These are phyloP conservation scores for Lentinula raphanica DNA, from an alignment of 768 basidiomycete species.

Conservation along the genomic window DNA sequence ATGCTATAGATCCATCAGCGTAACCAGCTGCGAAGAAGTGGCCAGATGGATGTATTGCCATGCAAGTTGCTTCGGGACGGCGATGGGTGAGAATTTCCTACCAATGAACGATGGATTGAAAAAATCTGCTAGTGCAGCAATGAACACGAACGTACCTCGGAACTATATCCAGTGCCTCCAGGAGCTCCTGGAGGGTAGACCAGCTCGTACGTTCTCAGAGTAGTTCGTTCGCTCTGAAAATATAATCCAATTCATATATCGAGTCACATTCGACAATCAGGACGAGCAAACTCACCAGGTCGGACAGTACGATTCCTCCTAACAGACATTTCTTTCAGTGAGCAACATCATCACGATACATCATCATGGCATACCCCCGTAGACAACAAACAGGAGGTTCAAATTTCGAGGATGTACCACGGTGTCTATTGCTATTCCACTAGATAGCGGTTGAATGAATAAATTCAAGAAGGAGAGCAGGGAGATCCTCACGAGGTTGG, in stretches of 20 bases:
- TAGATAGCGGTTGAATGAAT: conserved; percentile 19
- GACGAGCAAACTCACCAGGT: conserved; percentile 47
- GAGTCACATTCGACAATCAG: conserved; percentile 42
- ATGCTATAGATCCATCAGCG: conserved; percentile 75
- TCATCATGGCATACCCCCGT: conserved; percentile 46
- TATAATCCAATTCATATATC: neutral
- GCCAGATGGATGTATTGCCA: conserved; percentile 69
- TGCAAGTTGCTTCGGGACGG: conserved; percentile 59
- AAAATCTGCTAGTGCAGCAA: neutral
- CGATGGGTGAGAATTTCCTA: conserved; percentile 71
- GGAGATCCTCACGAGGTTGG: conserved; percentile 28
- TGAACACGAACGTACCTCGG: conserved; percentile 31
- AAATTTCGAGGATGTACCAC: conserved; percentile 69
- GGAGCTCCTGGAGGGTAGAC: conserved; percentile 76
- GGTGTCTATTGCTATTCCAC: conserved; percentile 52
- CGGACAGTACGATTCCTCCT: conserved; percentile 60
- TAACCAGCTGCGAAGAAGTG: conserved; percentile 79
- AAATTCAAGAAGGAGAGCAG: neutral
- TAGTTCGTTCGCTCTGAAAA: conserved; percentile 41
- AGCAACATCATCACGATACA: neutral
- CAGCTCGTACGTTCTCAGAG: conserved; percentile 61
- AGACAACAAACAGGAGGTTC: conserved; percentile 69
- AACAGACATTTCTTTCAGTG: neutral
- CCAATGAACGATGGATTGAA: neutral
- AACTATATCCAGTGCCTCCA: conserved; percentile 63